A percentile compares a stretch with the other conserved stretches of the same genome.
These are phyloP conservation scores for Psidium guajava DNA, from an alignment of 345 rosid genomes.

Conservation along the genomic window DNA sequence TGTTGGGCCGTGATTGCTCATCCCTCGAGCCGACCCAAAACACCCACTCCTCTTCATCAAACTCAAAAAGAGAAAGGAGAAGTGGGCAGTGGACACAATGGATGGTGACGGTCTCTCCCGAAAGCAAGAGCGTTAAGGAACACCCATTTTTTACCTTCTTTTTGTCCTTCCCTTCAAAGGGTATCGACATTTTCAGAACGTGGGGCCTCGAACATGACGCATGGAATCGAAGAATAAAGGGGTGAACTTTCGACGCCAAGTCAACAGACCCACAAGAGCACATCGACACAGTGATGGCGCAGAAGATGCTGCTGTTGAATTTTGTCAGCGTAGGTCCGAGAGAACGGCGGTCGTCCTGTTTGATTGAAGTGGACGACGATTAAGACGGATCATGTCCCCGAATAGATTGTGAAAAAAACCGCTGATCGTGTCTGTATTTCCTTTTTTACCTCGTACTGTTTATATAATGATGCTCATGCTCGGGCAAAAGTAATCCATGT, in stretches of 20 bases:
- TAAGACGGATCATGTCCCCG: no score
- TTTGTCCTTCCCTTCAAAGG: neutral
- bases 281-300: neutral
- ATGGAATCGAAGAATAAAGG: neutral
- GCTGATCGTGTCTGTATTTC: no score
- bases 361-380: no score
- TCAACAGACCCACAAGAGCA: neutral
- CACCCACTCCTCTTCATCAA: neutral
- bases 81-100: neutral
- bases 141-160: neutral
- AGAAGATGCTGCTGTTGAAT: neutral
- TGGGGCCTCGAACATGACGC: neutral
- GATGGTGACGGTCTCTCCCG: neutral
- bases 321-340: neutral
- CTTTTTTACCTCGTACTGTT: no score
- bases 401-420: no score
- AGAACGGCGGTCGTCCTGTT: no score
- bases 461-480: no score
- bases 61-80: neutral
- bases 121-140: accelerated
- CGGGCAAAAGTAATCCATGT: no score
- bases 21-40: neutral
- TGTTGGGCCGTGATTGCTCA: neutral
- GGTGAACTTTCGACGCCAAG: neutral
- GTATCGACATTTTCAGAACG: neutral